These are phyloP conservation scores for Dendrobium officinale DNA, from an alignment of 106 monocot species.

Conservation along the genomic window DNA sequence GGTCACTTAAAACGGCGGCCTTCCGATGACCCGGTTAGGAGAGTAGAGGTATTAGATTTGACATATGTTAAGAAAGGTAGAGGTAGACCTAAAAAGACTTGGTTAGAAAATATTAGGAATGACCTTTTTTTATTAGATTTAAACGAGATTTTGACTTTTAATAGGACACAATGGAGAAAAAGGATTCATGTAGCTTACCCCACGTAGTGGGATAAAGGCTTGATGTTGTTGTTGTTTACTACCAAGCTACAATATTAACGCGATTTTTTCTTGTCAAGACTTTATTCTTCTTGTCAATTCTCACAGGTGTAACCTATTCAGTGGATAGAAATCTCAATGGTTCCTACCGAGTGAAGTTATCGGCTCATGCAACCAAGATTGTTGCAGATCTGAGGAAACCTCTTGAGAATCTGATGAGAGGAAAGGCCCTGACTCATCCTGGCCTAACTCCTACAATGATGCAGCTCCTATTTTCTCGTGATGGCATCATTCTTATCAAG, in stretches of 20 bases:
- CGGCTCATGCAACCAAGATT: constrained; percentile 62
- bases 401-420: constrained; percentile 62
- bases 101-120: too few relatives aligned
- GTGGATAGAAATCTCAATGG: constrained; percentile 43
- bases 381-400: constrained; percentile 74
- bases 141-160: too few relatives aligned
- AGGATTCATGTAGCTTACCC: too few relatives aligned
- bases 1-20: too few relatives aligned
- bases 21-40: too few relatives aligned
- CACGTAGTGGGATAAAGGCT: too few relatives aligned
- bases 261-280: not conserved
- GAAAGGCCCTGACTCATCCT: constrained; percentile 52
- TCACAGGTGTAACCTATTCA: constrained; percentile 33
- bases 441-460: constrained; percentile 28
- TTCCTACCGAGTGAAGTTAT: constrained; percentile 39
- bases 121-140: too few relatives aligned
- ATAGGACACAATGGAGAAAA: too few relatives aligned
- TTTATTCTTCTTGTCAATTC: not conserved
- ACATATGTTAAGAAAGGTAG: too few relatives aligned
- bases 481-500: constrained; percentile 45
- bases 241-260: not conserved
- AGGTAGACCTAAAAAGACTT: too few relatives aligned
- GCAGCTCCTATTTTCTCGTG: constrained; percentile 44
- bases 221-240: too few relatives aligned
- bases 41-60: too few relatives aligned